These are phyloP conservation scores for Eucalyptus erythrocorys DNA, from an alignment of 345 rosid species.

Conservation along the genomic window DNA sequence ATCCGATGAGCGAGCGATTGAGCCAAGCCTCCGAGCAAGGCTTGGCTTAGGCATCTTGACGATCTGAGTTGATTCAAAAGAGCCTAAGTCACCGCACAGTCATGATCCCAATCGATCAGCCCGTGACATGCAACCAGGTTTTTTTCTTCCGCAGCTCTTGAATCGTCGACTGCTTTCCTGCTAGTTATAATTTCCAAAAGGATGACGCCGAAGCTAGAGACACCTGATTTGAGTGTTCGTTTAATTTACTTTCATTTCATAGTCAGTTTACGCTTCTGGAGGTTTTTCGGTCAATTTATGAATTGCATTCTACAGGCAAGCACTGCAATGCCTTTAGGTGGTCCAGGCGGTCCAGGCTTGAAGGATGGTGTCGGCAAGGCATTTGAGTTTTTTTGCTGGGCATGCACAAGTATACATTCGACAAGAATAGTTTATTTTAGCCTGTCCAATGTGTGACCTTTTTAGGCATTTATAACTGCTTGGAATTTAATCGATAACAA, in stretches of 20 bases:
- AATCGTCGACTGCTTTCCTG: constrained; percentile 70
- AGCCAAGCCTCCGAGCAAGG: too few relatives aligned
- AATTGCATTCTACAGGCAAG: constrained; percentile 29
- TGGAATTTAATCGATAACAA: too few relatives aligned
- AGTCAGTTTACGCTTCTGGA: background rate
- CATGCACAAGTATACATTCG: background rate
- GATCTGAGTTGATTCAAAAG: too few relatives aligned
- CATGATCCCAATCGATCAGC: too few relatives aligned
- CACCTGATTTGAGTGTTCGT: constrained; percentile 70
- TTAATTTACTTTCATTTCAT: background rate
- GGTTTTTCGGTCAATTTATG: background rate
- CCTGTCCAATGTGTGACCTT: background rate
- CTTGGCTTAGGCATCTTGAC: too few relatives aligned
- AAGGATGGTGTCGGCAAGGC: constrained; percentile 76
- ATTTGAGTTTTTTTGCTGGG: constrained; percentile 91
- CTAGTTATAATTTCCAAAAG: constrained; percentile 82
- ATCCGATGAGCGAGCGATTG: too few relatives aligned
- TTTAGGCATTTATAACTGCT: background rate
- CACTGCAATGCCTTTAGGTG: constrained; percentile 74
- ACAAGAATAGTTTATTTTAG: background rate
- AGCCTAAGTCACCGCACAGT: too few relatives aligned
- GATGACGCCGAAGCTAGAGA: constrained; percentile 79
- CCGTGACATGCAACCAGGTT: constrained; percentile 72
- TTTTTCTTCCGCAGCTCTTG: constrained; percentile 60
- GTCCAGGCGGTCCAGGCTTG: constrained; percentile 70